Base-by-base conservation (phyloP, 345 rosid genomes). In the Eucalyptus victrix region DNA sequence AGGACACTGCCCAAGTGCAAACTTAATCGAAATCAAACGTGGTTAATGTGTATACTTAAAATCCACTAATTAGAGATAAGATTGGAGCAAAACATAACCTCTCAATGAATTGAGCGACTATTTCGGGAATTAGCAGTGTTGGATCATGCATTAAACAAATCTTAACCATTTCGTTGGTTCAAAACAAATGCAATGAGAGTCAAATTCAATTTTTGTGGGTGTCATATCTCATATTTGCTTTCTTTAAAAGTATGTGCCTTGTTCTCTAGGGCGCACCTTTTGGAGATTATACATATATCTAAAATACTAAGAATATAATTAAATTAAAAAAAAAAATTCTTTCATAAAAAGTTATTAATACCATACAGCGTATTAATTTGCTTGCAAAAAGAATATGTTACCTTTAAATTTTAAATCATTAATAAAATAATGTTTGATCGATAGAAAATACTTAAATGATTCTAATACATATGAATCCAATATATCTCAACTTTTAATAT, bases 91-190 rank as follows among this genome's bases (percentile, higher is more conserved):
- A 67, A 32, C 80, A 67, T 32, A 32, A 67, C 24, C 21, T 67
- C 16, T 32, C 45, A 56, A 56, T 56, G 13, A 56, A 56, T 56
- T 1, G 12, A 56, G 6, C 12, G 12, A 45, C 49, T 45, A 45
- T 45, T 45, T 45, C 49, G 0, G 3, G 30, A 23, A 56, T 56
- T 56, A 56, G 14, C 0, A 2, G 3, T 5, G 9, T 56, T 2
- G 30, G 12, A 56, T 56, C 62, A 24, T 10, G 6, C 30, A 56
- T 56, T 56, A 56, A 56, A 23, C 4, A 56, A 24, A 56, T 56
- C 30, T 56, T 4, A 56, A 56, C 6, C 1, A 56, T 24, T 56
- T 56, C 6, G 0, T 56, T 4, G 37, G 76, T 30, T 65, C 19
- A 7, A n/a, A 14, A 65, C 21, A 15, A 14, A n/a, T 15, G 5